Base-by-base conservation (phyloP, 164 flowering plant species). In the Echeveria elegans region DNA sequence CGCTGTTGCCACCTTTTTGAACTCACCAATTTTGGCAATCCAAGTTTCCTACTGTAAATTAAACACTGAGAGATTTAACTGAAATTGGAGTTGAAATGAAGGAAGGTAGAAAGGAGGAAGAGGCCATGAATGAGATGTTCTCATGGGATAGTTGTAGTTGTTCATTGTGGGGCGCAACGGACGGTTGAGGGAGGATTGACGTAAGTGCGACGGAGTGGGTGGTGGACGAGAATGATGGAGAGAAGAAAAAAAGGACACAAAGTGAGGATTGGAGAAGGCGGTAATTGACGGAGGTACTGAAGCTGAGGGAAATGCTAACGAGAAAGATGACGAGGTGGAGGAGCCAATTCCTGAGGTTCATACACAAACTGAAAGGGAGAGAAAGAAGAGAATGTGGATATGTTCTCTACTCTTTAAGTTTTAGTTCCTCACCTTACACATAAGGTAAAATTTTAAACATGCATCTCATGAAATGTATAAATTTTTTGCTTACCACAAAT, bases 361-460 rank as follows among this genome's bases (percentile, higher is more conserved):
- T 67, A 90, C 88, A 67, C 83, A 81, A 89, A 89, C 94, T 0
- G 97, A 90, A 73, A 86, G 97, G 75, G 95, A 90, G 30, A 84
- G 96, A 75, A 86, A 96, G 78, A 94, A 90, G 82, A 90, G 80
- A 83, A 94, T 94, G 97, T 88, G 91, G 78, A 76, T 79, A 86
- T 89, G 97, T 94, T 90, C 64, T 48, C 84, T 29, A 81, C 66
- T 67, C 97, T 94, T 65, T 96, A 91, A 77, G 81, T 87, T 71
- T 80, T 91, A 82, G 86, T 94, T 69, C 97, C 98, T 77, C 87
- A 88, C 1, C 88, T 90, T 38, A 89, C 91, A 76, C 69, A 86
- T 15, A 90, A 89, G 95, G 97, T 94, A 47, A 24, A 14, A 12
- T 34, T 3, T 3, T 3, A 34, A n/a, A n/a, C n/a, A n/a, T n/a